Evolutionary conservation across 257 asterid species (phyloP), one percentile per base, ranked within the genome.

Genomic region (Ligustrum vulgare): DNA sequence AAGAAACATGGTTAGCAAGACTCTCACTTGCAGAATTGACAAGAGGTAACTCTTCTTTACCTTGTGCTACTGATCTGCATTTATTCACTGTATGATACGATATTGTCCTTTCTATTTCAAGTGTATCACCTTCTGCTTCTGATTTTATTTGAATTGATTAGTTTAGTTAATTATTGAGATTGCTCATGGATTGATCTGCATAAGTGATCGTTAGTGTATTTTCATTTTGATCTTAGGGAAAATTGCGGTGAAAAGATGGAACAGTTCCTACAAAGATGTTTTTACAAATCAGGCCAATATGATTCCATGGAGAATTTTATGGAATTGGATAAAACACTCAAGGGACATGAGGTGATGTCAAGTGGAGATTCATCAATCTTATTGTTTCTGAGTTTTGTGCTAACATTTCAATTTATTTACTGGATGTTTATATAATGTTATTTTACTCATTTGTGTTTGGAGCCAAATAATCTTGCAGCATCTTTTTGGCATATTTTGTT

Each of bases 1-100:
- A 66, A 84, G 99, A 79, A 78, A 81, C 77, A 92, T 94, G 96
- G 96, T 94, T 82, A 89, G 98, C 89, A 88, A 51, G 79, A 94
- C 99, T 15, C 99, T 94, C 79, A 91, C 99, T 76, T 93, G 98
- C 87, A 83, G 99, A 85, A 94, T 94, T 23, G 99, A 94, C 82
- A 85, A 92, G 85, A 88, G 97, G 99, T 94, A 76, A 12, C 47
- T 71, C 64, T 69, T 54, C 73, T 72, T 51, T 22, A 10, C 66
- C 18, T 73, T 54, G 65, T 71, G 13, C 33, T 31, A 13, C 8
- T 58, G 34, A 18, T 54, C 3, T 80, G 75, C 20, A 18, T n/a
- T n/a, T 82, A 47, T 76, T n/a, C 10, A 31, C 4, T 51, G 79
- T 4, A 8, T 63, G 2, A 20, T 4, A 8, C 49, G 2, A 20